These are phyloP conservation scores for Xylaria arbuscula DNA, from an alignment of 2,329 filamentous ascomycete species.

Conservation along the genomic window DNA sequence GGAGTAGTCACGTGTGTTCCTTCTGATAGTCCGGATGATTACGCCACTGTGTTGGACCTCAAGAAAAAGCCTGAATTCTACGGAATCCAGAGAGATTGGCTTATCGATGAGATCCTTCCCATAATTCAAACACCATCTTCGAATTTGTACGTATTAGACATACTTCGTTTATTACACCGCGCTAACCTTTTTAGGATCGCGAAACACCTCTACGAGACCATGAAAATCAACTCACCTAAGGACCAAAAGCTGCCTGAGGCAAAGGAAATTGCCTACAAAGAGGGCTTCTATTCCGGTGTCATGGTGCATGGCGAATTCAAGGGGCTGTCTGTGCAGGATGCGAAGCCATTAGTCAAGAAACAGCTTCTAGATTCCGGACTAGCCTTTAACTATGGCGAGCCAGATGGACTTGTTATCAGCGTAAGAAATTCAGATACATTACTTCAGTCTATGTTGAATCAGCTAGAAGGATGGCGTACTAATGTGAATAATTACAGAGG, in stretches of 20 bases:
- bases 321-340: constrained; percentile 85
- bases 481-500: constrained; percentile 51
- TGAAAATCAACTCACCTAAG: constrained; percentile 95
- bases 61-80: constrained; percentile 97
- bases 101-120: constrained; percentile 86
- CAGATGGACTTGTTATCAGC: constrained; percentile 62
- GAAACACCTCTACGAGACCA: constrained; percentile 33
- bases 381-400: constrained; percentile 94
- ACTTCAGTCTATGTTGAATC: too few relatives aligned
- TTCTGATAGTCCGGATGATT: constrained; percentile 96
- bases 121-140: constrained; percentile 88
- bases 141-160: constrained; percentile 23
- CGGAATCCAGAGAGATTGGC: constrained; percentile 96
- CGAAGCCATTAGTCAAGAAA: constrained; percentile 85
- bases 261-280: constrained; percentile 96
- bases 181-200: constrained; percentile 26
- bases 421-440: too few relatives aligned
- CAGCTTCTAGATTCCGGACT: constrained; percentile 79
- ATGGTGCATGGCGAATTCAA: constrained; percentile 90
- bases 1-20: constrained; percentile 96
- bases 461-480: too few relatives aligned
- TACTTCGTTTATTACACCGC: constrained; percentile 49
- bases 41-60: constrained; percentile 86
- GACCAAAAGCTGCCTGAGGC: constrained; percentile 93
- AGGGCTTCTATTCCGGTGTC: constrained; percentile 94